A percentile compares a stretch with the other conserved stretches of the same genome.
Evolutionary conservation across 176 grass and related monocot genomes (phyloP).

Genomic region (Oryza officinalis): DNA sequence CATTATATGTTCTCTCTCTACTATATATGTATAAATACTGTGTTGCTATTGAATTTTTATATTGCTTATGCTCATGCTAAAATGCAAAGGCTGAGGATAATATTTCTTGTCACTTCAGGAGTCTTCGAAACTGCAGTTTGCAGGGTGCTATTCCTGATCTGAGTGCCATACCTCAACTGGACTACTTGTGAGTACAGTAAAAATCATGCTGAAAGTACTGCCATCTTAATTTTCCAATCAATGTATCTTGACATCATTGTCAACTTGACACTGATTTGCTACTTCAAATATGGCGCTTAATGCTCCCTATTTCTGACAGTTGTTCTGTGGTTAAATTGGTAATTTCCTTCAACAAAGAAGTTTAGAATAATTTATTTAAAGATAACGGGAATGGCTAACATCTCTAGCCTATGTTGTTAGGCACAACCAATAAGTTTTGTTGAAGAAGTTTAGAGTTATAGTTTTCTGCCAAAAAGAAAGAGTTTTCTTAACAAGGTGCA

Average conservation of each 20-base stretch:
- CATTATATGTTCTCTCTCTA: conserved; percentile 29
- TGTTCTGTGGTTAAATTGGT: neutral
- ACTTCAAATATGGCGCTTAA: conserved; percentile 6
- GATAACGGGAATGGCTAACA: neutral
- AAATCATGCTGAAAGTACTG: conserved; percentile 1
- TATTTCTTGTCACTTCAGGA: conserved; percentile 69
- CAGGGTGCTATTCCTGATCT: conserved; percentile 86
- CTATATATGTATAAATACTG: neutral
- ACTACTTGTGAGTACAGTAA: conserved; percentile 73
- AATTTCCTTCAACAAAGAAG: neutral
- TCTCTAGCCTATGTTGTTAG: neutral
- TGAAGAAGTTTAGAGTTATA: neutral
- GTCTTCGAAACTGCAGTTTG: conserved; percentile 92
- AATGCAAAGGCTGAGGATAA: conserved; percentile 15
- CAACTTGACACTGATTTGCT: neutral
- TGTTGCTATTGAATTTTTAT: neutral
- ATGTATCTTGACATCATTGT: neutral
- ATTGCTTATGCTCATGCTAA: neutral
- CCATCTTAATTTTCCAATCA: neutral
- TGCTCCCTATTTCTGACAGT: neutral
- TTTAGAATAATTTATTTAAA: neutral
- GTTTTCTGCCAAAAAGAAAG: neutral
- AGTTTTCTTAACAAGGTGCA: neutral
- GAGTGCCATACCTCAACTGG: conserved; percentile 67
- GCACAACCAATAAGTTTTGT: neutral